Evolutionary conservation across 108 stramenopile species (phyloP).

Genomic region (Epipyxis sp.): DNA sequence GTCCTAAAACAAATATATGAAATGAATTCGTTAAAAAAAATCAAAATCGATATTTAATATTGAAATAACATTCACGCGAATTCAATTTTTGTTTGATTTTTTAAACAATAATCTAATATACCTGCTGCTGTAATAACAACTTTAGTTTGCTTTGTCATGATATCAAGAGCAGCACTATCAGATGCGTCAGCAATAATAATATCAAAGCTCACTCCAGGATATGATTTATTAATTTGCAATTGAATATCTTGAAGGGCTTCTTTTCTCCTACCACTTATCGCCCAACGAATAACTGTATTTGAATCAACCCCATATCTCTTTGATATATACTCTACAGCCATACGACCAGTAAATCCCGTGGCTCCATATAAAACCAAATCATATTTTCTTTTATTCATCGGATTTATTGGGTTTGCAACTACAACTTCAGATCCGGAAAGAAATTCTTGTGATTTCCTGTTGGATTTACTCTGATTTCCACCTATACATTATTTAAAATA

Average conservation of each 20-base stretch:
- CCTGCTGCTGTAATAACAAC: slow-evolving; percentile 70
- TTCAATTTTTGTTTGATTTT: background rate
- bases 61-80: too few relatives aligned
- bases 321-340: slow-evolving; percentile 58
- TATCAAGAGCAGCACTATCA: slow-evolving; percentile 57
- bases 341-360: slow-evolving; percentile 76
- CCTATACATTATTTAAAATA: too few relatives aligned
- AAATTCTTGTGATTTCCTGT: too few relatives aligned
- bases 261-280: slow-evolving; percentile 48
- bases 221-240: slow-evolving; percentile 43
- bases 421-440: background rate
- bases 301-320: slow-evolving; percentile 15
- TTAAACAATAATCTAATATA: background rate
- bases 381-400: background rate
- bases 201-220: too few relatives aligned
- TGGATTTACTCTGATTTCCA: too few relatives aligned
- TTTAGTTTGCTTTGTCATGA: slow-evolving; percentile 67
- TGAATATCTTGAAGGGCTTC: slow-evolving; percentile 35
- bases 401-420: background rate
- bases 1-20: too few relatives aligned
- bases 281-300: slow-evolving; percentile 70
- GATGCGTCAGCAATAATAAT: slow-evolving; percentile 40
- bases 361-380: slow-evolving; percentile 75
- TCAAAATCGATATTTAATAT: background rate
- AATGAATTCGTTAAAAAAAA: too few relatives aligned